Evolutionary conservation across 2,329 filamentous ascomycete species (phyloP).

Genomic region (Colletotrichum musae): DNA sequence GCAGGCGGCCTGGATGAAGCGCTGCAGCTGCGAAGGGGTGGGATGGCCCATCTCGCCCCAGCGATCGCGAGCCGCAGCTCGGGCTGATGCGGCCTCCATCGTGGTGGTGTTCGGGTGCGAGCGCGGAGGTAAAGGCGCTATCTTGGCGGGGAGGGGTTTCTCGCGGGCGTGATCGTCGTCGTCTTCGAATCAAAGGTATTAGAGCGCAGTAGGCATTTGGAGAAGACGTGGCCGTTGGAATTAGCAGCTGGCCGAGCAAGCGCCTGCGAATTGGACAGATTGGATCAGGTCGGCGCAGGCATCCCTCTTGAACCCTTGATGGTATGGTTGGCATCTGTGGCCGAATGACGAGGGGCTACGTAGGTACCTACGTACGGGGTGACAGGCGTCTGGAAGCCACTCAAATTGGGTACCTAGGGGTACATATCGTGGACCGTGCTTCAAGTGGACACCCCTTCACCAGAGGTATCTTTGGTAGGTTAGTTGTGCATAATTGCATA

Average conservation of each 20-base stretch:
- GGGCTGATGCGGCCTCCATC: conserved; percentile 96
- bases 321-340: conserved; percentile 25
- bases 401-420: conserved; percentile 24
- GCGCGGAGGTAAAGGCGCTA: conserved; percentile 37
- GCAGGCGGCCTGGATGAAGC: conserved; percentile 96
- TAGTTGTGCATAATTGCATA: no score
- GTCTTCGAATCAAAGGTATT: background rate
- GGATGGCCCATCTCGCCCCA: conserved; percentile 87
- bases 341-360: conserved; percentile 39
- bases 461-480: no score
- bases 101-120: conserved; percentile 46
- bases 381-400: conserved; percentile 29
- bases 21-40: conserved; percentile 88
- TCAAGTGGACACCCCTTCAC: background rate
- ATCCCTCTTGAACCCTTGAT: conserved; percentile 39
- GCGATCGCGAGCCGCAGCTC: conserved; percentile 95
- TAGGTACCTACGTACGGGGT: conserved; percentile 17
- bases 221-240: conserved; percentile 3
- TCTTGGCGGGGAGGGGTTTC: conserved; percentile 38
- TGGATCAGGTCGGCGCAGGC: conserved; percentile 40
- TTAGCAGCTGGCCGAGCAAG: conserved; percentile 34
- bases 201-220: conserved; percentile 23
- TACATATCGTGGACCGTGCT: conserved; percentile 35
- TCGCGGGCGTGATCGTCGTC: conserved; percentile 22
- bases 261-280: conserved; percentile 38